A percentile compares a stretch with the other conserved stretches of the same genome.
phyloP scores from a whole-genome alignment of 805 yeast genomes.

The Metschnikowia hibisci region DNA sequence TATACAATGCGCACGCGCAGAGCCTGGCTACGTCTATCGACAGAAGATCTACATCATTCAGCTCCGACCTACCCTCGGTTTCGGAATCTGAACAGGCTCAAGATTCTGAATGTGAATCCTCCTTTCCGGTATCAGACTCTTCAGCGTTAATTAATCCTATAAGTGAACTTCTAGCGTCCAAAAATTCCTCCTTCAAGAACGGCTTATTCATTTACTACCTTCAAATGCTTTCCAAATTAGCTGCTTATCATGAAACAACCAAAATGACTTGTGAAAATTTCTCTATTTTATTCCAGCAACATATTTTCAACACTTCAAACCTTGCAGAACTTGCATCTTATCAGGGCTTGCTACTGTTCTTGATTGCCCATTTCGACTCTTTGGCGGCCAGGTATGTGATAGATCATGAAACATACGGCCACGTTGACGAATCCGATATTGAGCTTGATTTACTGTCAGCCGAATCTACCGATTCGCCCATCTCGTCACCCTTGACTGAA shows the following conservation, averaged over 20 bases:
- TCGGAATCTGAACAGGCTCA: conserved; percentile 7
- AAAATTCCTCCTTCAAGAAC: conserved; percentile 16
- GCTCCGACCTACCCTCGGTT: conserved; percentile 11
- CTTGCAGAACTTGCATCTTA: conserved; percentile 13
- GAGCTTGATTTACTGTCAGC: conserved; percentile 7
- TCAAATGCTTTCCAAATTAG: conserved; percentile 15
- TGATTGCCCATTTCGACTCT: conserved; percentile 18
- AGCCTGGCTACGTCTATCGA: conserved; percentile 8
- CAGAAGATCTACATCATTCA: conserved; percentile 10
- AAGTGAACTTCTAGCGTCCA: conserved; percentile 12
- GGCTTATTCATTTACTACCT: conserved; percentile 20
- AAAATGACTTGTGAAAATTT: conserved; percentile 27
- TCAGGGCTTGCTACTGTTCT: conserved; percentile 13
- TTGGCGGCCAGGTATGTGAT: conserved; percentile 10
- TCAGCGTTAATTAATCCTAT: conserved; percentile 11
- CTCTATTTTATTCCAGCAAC: conserved; percentile 33
- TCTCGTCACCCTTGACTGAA: conserved; percentile 16
- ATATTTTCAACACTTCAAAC: conserved; percentile 20
- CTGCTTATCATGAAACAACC: conserved; percentile 18
- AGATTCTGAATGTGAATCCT: conserved; percentile 1
- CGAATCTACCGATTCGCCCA: conserved; percentile 8
- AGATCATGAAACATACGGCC: conserved; percentile 10
- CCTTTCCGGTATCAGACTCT: conserved; percentile 5
- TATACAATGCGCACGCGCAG: conserved; percentile 6
- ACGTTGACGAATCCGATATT: conserved; percentile 8